These are phyloP conservation scores for Linum tenue DNA, from an alignment of 345 rosid species.

Conservation along the genomic window DNA sequence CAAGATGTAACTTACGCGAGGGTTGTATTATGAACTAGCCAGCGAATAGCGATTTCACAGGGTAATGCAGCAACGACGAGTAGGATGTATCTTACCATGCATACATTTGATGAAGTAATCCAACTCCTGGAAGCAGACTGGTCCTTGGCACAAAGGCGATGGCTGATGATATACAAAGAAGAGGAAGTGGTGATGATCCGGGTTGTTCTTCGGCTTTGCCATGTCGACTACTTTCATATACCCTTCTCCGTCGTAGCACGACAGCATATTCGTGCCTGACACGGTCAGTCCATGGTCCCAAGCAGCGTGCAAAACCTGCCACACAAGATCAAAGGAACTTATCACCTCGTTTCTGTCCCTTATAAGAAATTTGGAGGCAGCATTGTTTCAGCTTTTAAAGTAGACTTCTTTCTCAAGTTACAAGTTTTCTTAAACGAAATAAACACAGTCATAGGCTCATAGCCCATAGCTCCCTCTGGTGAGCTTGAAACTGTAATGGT, in stretches of 20 bases:
- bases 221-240: constrained; percentile 64
- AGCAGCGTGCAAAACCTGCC: constrained; percentile 71
- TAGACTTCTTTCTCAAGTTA: too few species aligned
- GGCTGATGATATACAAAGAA: constrained; percentile 79
- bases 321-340: constrained; percentile 9
- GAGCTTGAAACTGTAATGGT: too few species aligned
- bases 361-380: neutral
- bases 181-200: constrained; percentile 55
- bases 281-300: constrained; percentile 68
- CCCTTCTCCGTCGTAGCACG: constrained; percentile 69
- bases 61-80: too few species aligned
- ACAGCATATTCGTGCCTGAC: constrained; percentile 60
- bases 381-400: neutral
- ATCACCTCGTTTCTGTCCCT: neutral
- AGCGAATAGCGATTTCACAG: too few species aligned
- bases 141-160: constrained; percentile 59
- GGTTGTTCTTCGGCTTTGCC: constrained; percentile 85
- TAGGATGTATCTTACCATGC: constrained; percentile 49
- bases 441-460: too few species aligned
- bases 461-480: too few species aligned
- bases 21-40: too few species aligned
- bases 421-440: too few species aligned
- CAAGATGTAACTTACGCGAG: too few species aligned
- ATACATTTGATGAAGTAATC: constrained; percentile 65
- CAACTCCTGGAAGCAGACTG: constrained; percentile 66